phyloP scores from a whole-genome alignment of 441 rosid species.

The Populus trichocarpa region DNA sequence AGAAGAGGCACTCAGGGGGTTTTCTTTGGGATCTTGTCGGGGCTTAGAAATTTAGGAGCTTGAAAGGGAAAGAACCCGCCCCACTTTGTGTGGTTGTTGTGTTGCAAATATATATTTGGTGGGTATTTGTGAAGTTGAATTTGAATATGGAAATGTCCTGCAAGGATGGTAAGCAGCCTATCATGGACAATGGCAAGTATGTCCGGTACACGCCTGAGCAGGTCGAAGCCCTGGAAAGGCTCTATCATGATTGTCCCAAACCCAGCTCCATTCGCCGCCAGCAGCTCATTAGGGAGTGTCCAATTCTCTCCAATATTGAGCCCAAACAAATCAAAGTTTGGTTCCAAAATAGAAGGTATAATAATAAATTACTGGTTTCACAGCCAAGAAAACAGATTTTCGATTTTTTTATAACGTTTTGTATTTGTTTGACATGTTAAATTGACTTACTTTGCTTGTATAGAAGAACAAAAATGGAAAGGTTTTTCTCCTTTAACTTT shows the following conservation, averaged over 20 bases:
- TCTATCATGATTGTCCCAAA: slow-evolving; percentile 95
- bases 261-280: slow-evolving; percentile 98
- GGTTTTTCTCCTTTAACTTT: background rate
- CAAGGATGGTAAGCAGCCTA: slow-evolving; percentile 72
- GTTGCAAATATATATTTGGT: slow-evolving; percentile 13
- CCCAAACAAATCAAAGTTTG: slow-evolving; percentile 99
- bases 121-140: slow-evolving; percentile 5
- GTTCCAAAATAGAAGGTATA: slow-evolving; percentile 97
- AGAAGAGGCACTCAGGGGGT: slow-evolving; percentile 13
- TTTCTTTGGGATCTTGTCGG: slow-evolving; percentile 6
- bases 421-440: background rate
- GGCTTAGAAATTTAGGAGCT: background rate
- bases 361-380: background rate
- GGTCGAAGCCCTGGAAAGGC: slow-evolving; percentile 98
- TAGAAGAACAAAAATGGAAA: background rate
- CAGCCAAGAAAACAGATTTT: slow-evolving; percentile 5
- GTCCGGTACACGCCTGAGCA: slow-evolving; percentile 98
- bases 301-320: slow-evolving; percentile 95
- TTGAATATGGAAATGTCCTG: slow-evolving; percentile 76
- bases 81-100: background rate
- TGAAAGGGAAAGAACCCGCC: background rate
- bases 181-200: slow-evolving; percentile 90
- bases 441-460: background rate
- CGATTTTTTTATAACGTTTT: background rate
- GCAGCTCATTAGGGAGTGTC: slow-evolving; percentile 95